These are phyloP conservation scores for Gracilaria vermiculophylla DNA, from an alignment of 23 red algal species.

Conservation along the genomic window DNA sequence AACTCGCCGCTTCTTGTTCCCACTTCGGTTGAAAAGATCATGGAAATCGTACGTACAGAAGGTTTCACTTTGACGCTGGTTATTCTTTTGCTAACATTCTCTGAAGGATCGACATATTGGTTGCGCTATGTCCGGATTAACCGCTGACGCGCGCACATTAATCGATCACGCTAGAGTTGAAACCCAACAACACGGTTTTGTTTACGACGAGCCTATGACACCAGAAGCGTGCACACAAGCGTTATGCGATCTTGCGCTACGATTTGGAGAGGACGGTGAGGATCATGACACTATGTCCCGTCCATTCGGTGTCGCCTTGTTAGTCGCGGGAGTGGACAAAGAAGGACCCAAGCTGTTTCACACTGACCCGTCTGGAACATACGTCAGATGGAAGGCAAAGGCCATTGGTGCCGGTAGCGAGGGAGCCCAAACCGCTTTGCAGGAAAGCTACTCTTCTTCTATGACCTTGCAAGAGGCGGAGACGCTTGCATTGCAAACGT, in stretches of 20 bases:
- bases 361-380: slow-evolving; percentile 91
- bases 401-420: slow-evolving; percentile 92
- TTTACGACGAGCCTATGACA: slow-evolving; percentile 87
- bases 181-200: slow-evolving; percentile 84
- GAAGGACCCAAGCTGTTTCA: slow-evolving; percentile 78
- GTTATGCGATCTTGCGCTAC: slow-evolving; percentile 88
- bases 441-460: slow-evolving; percentile 67
- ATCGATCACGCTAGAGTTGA: slow-evolving; percentile 90
- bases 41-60: slow-evolving; percentile 55
- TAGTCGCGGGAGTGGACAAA: slow-evolving; percentile 87
- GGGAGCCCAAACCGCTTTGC: slow-evolving; percentile 91
- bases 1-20: slow-evolving; percentile 83
- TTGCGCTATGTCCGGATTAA: slow-evolving; percentile 86
- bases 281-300: slow-evolving; percentile 90
- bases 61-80: too few relatives aligned
- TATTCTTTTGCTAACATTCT: neutral
- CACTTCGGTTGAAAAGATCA: slow-evolving; percentile 83
- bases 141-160: slow-evolving; percentile 86
- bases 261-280: slow-evolving; percentile 88
- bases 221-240: slow-evolving; percentile 81
- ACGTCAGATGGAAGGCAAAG: slow-evolving; percentile 90
- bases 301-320: slow-evolving; percentile 88
- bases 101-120: slow-evolving; percentile 79
- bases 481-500: slow-evolving; percentile 75
- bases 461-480: slow-evolving; percentile 91